These are phyloP conservation scores for Rhododendron mucronatum DNA, from an alignment of 148 eudicot species.

Conservation along the genomic window DNA sequence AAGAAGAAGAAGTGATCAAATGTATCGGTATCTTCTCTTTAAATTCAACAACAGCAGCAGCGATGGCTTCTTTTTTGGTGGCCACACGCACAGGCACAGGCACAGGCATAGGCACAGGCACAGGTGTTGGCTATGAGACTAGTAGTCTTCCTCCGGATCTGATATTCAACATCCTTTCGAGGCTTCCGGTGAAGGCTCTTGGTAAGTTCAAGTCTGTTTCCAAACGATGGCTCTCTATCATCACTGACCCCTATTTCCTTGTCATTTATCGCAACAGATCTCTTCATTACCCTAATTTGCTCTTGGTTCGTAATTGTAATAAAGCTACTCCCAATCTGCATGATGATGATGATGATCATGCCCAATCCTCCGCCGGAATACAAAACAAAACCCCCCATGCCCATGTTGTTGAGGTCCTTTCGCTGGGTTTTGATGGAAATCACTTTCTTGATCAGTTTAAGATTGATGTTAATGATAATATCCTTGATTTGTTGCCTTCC, in stretches of 20 bases:
- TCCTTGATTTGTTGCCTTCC: slow-evolving; percentile 9
- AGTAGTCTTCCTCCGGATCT: slow-evolving; percentile 11
- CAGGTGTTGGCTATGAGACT: no score
- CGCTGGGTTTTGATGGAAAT: slow-evolving; percentile 11
- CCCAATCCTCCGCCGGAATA: neutral
- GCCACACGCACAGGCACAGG: neutral
- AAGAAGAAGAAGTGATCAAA: neutral
- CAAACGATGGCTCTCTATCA: slow-evolving; percentile 13
- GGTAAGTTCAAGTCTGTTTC: slow-evolving; percentile 23
- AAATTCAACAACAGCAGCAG: neutral
- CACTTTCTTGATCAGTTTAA: neutral
- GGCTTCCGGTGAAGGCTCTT: slow-evolving; percentile 14
- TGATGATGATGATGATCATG: neutral
- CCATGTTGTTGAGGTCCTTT: slow-evolving; percentile 7
- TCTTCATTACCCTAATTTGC: slow-evolving; percentile 14
- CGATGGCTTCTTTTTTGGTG: neutral
- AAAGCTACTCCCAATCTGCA: no score
- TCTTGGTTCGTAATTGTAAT: neutral
- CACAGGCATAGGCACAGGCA: no score
- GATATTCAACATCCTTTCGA: slow-evolving; percentile 17
- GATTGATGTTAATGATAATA: neutral
- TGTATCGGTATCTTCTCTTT: neutral
- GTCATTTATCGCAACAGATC: slow-evolving; percentile 11
- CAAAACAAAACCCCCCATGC: neutral
- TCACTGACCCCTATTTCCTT: slow-evolving; percentile 17